Percentiles rank a stretch among this genome's conserved stretches.
Evolutionary conservation across 1,284 basidiomycete species (phyloP).

Genomic region (Sparassis latifolia): DNA sequence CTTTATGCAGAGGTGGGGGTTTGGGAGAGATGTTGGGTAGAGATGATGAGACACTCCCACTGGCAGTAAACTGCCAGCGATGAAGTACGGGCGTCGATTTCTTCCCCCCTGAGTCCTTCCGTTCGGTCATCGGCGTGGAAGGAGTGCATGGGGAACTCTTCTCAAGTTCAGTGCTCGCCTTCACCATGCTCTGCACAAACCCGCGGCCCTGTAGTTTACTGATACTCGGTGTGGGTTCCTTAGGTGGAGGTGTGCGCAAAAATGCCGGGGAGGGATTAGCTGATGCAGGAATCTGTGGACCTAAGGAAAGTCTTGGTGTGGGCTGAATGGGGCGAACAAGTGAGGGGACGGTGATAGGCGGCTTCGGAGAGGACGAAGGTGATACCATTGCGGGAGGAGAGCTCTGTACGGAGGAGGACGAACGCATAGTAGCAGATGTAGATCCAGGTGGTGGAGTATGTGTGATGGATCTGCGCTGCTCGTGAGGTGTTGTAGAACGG

Average conservation of each 20-base stretch:
- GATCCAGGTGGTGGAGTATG: slow-evolving; percentile 11
- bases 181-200: slow-evolving; percentile 75
- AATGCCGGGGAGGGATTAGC: slow-evolving; percentile 51
- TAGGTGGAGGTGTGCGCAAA: slow-evolving; percentile 45
- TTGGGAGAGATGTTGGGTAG: slow-evolving; percentile 29
- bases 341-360: slow-evolving; percentile 35
- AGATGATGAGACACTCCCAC: slow-evolving; percentile 10
- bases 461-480: neutral
- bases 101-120: slow-evolving; percentile 12
- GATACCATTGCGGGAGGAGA: slow-evolving; percentile 29
- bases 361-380: slow-evolving; percentile 28
- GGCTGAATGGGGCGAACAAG: slow-evolving; percentile 54
- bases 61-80: slow-evolving; percentile 45
- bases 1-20: slow-evolving; percentile 35
- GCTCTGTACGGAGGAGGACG: slow-evolving; percentile 13
- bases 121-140: slow-evolving; percentile 13
- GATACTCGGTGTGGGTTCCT: slow-evolving; percentile 74
- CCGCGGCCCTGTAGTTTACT: slow-evolving; percentile 76
- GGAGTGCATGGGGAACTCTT: slow-evolving; percentile 10
- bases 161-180: slow-evolving; percentile 51
- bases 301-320: slow-evolving; percentile 35
- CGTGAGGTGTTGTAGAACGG: slow-evolving; percentile 11
- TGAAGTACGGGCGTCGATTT: slow-evolving; percentile 50
- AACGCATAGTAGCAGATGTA: slow-evolving; percentile 19
- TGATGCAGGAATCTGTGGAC: slow-evolving; percentile 42